Evolutionary conservation across 306 rosid genomes (phyloP), one percentile per base, ranked within the genome.

Genomic region (Neltuma alba): DNA sequence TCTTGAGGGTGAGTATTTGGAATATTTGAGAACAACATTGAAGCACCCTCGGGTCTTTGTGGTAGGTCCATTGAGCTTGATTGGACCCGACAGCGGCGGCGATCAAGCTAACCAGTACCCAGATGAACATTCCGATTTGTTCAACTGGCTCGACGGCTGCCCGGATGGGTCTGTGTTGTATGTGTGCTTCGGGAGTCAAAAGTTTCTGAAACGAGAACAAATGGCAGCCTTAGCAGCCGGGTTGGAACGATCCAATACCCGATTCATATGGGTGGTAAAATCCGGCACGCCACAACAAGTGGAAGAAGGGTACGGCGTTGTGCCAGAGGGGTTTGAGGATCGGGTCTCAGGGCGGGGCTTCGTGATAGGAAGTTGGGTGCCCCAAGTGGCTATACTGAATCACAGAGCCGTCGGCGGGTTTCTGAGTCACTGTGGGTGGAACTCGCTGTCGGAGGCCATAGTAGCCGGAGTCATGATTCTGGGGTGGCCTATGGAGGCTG

Each of bases 401-500:
- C 79, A 75, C 30, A 15, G 33, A 3, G 57, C 71, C 0, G 60
- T 62, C 6, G 69, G 58, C 1, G 61, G 58, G 38, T 75, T 75
- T 75, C 33, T 75, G 14, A 18, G 71, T 42, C 71, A 75, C 4
- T 75, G 79, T 44, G 79, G 79, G 30, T 75, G 79, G 79, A 75
- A 75, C 40, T 75, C 92, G 27, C 83, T 80, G 60, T 42, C 86
- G 30, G 94, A 90, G 70, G 85, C 69, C 18, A 23, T 74, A 9
- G 83, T 10, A 25, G 76, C 78, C 0, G 90, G 92, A 69, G 90
- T 75, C 9, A 68, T 71, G 68, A 52, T 90, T 10, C 12, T 88
- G 38, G 92, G 86, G 0, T 90, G 92, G 92, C 94, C 94, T 0
- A 88, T 90, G 94, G 89, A 84, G 62, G 90, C 92, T 0, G 94